Evolutionary conservation across 2,329 filamentous ascomycete species (phyloP).

Genomic region (Cladorrhinum sp.): DNA sequence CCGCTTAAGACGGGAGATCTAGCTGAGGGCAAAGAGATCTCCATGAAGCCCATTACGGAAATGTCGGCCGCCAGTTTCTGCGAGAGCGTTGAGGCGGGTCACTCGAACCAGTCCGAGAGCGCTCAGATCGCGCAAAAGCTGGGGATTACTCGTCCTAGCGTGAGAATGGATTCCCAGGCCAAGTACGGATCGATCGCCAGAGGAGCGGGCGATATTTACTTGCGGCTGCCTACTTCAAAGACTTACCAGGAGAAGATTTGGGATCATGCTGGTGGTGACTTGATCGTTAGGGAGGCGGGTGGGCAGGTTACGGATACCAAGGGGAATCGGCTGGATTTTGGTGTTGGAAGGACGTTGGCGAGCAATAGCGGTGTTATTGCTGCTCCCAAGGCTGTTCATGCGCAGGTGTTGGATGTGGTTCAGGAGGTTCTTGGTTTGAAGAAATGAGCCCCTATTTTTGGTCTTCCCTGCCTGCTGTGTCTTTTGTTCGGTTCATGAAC

Average conservation of each 20-base stretch:
- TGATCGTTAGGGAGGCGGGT: slow-evolving; percentile 92
- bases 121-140: slow-evolving; percentile 78
- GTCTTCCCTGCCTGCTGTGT: not conserved
- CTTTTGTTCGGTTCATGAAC: not conserved
- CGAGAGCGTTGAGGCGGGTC: slow-evolving; percentile 90
- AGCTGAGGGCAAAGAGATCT: slow-evolving; percentile 59
- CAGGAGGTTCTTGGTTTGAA: slow-evolving; percentile 66
- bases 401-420: slow-evolving; percentile 73
- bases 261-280: slow-evolving; percentile 94
- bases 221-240: slow-evolving; percentile 74
- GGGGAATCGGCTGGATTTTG: slow-evolving; percentile 83
- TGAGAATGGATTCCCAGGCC: slow-evolving; percentile 96
- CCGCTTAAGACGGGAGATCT: slow-evolving; percentile 61
- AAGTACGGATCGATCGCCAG: slow-evolving; percentile 96
- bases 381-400: slow-evolving; percentile 73
- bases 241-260: slow-evolving; percentile 99
- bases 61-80: slow-evolving; percentile 86
- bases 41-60: slow-evolving; percentile 73
- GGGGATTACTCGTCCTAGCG: slow-evolving; percentile 83
- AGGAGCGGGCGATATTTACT: slow-evolving; percentile 90
- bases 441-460: slow-evolving; percentile 32
- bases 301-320: slow-evolving; percentile 87
- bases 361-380: slow-evolving; percentile 94
- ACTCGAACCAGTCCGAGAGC: slow-evolving; percentile 87
- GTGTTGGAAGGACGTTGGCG: slow-evolving; percentile 76